Base-by-base conservation (phyloP, 768 basidiomycete genomes). In the Boletus vinaceobasis region DNA sequence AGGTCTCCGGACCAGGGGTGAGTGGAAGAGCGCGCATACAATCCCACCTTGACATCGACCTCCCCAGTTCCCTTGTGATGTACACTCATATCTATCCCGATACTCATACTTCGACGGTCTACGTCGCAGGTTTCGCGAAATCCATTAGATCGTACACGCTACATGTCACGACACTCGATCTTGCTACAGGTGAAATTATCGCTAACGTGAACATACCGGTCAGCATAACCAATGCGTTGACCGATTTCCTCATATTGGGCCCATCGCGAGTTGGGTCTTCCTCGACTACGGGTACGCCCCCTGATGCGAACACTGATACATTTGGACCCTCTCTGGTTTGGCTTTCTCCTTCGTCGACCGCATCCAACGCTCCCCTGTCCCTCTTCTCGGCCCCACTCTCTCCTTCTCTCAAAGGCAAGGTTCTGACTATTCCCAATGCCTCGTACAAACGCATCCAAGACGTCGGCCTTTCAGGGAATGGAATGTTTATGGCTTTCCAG, bases 1-100 rank as follows among this genome's bases (percentile, higher is more conserved):
- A 77, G 75, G n/a, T 78, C 85, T 23, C 75, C 76, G 14, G 87
- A 89, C 64, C 79, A 85, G 46, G 79, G 77, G 90, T 91, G 63
- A 60, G 83, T 73, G 23, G 6, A 14, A 42, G 23, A 9, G 1
- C 2, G 3, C 19, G 4, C 37, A 32, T 48, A 17, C 23, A 31
- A 13, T 14, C 17, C 10, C 19, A 33, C 21, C 29, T 53, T 55
- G 54, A 63, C 39, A 35, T 45, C 15, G 23, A 49, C 27, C 21
- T 13, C 5, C 8, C 9, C 59, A 93, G 92, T 19, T 84, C 84
- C 2, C 75, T 82, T 7, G 75, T 85, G 7, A 73, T 88, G 29
- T 84, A 86, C 67, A 81, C 86, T 6, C 80, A 84, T 54, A 67
- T 96, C 10, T 67, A 84, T 8, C 58, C 78, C 0, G 83, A 85